Evolutionary conservation across 2,329 filamentous ascomycete species (phyloP).

Genomic region (Torrubiella hemipterigena): DNA sequence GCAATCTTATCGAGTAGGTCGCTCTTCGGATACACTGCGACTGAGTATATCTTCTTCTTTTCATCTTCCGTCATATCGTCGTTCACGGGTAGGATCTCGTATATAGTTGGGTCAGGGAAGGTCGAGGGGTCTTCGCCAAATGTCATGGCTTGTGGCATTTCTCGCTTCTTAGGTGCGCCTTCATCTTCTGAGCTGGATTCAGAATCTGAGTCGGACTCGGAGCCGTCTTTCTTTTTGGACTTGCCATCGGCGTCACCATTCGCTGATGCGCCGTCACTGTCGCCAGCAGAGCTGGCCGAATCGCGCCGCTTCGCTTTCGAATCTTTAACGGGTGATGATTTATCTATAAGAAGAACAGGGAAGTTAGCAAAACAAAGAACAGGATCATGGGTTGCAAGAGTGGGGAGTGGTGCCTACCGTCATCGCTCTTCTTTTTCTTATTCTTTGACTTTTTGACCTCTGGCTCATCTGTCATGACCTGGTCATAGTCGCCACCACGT

Average conservation of each 20-base stretch:
- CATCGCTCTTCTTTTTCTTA: conserved; percentile 62
- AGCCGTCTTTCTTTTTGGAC: conserved; percentile 23
- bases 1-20: conserved; percentile 79
- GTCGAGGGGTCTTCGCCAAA: conserved; percentile 87
- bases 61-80: conserved; percentile 75
- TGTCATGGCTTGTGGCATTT: conserved; percentile 67
- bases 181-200: conserved; percentile 46
- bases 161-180: conserved; percentile 46
- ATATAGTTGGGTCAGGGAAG: conserved; percentile 86
- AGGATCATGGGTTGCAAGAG: too few relatives aligned
- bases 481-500: conserved; percentile 40
- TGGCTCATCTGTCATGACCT: conserved; percentile 34
- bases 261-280: too few relatives aligned
- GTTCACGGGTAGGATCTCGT: conserved; percentile 71
- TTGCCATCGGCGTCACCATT: conserved; percentile 50
- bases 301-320: conserved; percentile 40
- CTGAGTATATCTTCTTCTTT: conserved; percentile 77
- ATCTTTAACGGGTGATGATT: conserved; percentile 41
- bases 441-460: conserved; percentile 51
- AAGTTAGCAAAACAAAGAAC: too few relatives aligned
- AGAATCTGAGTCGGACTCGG: conserved; percentile 28
- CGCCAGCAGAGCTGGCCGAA: too few relatives aligned
- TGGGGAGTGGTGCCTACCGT: too few relatives aligned
- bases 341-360: conserved; percentile 28
- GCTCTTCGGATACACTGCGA: conserved; percentile 67